Conservation (phyloP, 2,329 filamentous ascomycete genomes). For the Talaromyces sp. region DNA sequence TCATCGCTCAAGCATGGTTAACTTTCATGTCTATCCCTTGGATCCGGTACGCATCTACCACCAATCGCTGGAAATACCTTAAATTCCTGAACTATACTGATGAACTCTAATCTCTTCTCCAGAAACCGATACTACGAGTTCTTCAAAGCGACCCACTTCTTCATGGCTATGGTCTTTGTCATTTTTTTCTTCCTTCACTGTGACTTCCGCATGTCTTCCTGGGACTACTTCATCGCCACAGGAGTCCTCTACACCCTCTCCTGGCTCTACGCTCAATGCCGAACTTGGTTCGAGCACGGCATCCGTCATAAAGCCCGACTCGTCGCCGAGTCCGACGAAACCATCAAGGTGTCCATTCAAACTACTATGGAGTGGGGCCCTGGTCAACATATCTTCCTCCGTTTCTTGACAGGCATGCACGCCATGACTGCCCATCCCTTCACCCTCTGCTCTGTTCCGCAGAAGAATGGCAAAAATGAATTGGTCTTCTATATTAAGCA, state of each 20-base stretch:
- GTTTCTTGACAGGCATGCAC: constrained; percentile 50
- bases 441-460: constrained; percentile 56
- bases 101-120: background rate
- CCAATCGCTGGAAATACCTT: background rate
- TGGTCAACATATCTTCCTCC: constrained; percentile 60
- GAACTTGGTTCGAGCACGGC: constrained; percentile 56
- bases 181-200: constrained; percentile 66
- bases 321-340: constrained; percentile 42
- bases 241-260: constrained; percentile 55
- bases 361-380: constrained; percentile 52
- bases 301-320: constrained; percentile 47
- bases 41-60: constrained; percentile 23
- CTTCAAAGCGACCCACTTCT: constrained; percentile 61
- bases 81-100: background rate
- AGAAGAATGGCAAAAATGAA: constrained; percentile 32
- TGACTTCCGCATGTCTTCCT: constrained; percentile 57
- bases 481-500: constrained; percentile 59
- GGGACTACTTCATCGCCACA: constrained; percentile 65
- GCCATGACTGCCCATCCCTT: constrained; percentile 57
- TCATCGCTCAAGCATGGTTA: constrained; percentile 58
- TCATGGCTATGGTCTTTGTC: constrained; percentile 58
- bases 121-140: constrained; percentile 62
- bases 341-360: constrained; percentile 49
- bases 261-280: constrained; percentile 50
- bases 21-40: constrained; percentile 46